Percentiles rank a stretch among this genome's conserved stretches.
Conservation (phyloP, 2,329 filamentous ascomycete species). For the Sclerotiophoma versabilis region DNA sequence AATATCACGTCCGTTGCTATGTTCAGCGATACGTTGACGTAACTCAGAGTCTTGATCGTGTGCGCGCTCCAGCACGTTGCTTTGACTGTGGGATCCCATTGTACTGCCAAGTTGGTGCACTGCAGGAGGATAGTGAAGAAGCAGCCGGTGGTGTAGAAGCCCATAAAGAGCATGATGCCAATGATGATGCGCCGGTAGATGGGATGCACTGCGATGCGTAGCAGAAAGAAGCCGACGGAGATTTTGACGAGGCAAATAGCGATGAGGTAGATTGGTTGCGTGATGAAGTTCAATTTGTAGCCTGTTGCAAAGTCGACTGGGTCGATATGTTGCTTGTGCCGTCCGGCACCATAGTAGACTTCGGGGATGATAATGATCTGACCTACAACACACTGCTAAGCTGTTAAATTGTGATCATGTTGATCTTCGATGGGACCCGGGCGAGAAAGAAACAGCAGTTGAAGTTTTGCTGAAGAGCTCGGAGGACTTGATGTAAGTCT, state of each 20-base stretch:
- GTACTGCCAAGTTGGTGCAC: constrained; percentile 55
- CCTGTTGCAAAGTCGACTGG: constrained; percentile 43
- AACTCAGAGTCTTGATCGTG: constrained; percentile 54
- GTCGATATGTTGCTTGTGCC: constrained; percentile 54
- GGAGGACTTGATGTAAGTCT: no score
- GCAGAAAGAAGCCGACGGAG: constrained; percentile 58
- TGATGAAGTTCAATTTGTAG: constrained; percentile 58
- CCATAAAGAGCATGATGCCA: constrained; percentile 56
- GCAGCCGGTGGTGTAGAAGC: constrained; percentile 54
- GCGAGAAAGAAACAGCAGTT: no score
- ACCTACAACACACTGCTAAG: constrained; percentile 46
- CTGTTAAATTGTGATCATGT: constrained; percentile 9
- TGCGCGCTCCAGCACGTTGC: constrained; percentile 53
- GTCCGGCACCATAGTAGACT: constrained; percentile 55
- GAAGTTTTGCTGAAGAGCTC: no score
- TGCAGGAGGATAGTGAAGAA: constrained; percentile 59
- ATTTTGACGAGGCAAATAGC: constrained; percentile 58
- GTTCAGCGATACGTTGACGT: constrained; percentile 54
- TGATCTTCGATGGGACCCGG: no score
- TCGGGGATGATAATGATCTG: constrained; percentile 52
- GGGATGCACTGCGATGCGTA: constrained; percentile 53
- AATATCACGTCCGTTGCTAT: constrained; percentile 54
- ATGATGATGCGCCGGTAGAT: constrained; percentile 54
- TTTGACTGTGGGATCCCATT: constrained; percentile 54
- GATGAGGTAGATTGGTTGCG: constrained; percentile 56